These are phyloP conservation scores for Yamadazyma jaroonii DNA, from an alignment of 1,139 yeast species.

Conservation along the genomic window DNA sequence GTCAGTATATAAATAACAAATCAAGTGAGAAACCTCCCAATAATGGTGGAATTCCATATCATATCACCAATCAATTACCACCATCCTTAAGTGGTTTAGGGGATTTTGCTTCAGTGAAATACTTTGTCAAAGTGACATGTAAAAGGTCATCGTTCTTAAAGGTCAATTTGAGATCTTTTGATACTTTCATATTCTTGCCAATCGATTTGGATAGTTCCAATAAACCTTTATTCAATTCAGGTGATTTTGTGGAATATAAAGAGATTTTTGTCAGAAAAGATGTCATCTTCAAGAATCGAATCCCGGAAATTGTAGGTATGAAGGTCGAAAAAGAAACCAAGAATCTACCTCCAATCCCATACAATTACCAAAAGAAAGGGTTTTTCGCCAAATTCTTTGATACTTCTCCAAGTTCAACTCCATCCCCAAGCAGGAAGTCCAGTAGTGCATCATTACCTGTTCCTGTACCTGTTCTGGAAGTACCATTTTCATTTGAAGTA, in stretches of 20 bases:
- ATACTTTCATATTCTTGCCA: constrained; percentile 55
- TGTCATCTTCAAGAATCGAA: constrained; percentile 32
- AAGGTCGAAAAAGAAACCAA: constrained; percentile 17
- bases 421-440: neutral
- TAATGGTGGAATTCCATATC: constrained; percentile 24
- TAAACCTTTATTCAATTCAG: constrained; percentile 16
- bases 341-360: constrained; percentile 20
- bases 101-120: constrained; percentile 45
- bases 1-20: constrained; percentile 11
- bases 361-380: constrained; percentile 15
- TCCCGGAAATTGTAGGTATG: constrained; percentile 47
- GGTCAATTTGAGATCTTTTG: constrained; percentile 44
- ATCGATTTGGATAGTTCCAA: constrained; percentile 37
- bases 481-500: constrained; percentile 45
- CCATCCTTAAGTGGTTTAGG: constrained; percentile 52
- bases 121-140: constrained; percentile 60
- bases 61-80: constrained; percentile 47
- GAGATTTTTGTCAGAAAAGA: constrained; percentile 44
- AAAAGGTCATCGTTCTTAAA: constrained; percentile 53
- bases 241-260: constrained; percentile 28
- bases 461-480: constrained; percentile 29
- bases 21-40: neutral
- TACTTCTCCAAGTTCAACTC: constrained; percentile 3
- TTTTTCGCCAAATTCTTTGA: constrained; percentile 22
- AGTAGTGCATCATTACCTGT: constrained; percentile 17